A percentile compares a stretch with the other conserved stretches of the same genome.
Conservation (phyloP, 2,329 filamentous ascomycete species). For the Diaporthe citri region DNA sequence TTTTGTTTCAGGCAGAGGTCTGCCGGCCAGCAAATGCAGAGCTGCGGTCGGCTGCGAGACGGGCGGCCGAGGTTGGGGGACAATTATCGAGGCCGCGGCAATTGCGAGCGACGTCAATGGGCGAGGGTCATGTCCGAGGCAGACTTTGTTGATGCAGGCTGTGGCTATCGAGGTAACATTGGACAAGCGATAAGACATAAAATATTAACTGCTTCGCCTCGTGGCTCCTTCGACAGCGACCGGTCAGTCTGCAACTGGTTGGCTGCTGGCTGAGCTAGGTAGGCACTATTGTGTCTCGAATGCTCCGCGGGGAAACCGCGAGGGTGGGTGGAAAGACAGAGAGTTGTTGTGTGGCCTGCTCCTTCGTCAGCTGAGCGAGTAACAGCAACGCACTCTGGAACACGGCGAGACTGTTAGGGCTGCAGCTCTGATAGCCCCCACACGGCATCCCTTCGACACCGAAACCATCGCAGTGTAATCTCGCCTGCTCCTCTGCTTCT, state of each 20-base stretch:
- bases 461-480: not conserved
- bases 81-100: slow-evolving; percentile 7
- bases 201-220: slow-evolving; percentile 2
- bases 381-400: not conserved
- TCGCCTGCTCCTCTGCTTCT: not conserved
- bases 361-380: not conserved
- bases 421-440: not conserved
- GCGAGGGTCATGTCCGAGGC: not conserved
- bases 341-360: not conserved
- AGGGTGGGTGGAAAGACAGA: not conserved
- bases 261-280: not conserved
- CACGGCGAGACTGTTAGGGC: not conserved
- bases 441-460: not conserved
- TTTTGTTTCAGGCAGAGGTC: slow-evolving; percentile 24
- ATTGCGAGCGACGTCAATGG: not conserved
- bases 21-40: not conserved
- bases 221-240: not conserved
- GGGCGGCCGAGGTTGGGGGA: slow-evolving; percentile 22
- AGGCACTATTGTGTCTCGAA: not conserved
- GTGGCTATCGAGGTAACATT: not conserved
- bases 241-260: not conserved
- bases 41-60: slow-evolving; percentile 9
- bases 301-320: not conserved
- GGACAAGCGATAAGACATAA: not conserved
- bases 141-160: not conserved